Base-by-base conservation (phyloP, 495 filamentous ascomycete genomes). In the Penicillium longicatenatum region DNA sequence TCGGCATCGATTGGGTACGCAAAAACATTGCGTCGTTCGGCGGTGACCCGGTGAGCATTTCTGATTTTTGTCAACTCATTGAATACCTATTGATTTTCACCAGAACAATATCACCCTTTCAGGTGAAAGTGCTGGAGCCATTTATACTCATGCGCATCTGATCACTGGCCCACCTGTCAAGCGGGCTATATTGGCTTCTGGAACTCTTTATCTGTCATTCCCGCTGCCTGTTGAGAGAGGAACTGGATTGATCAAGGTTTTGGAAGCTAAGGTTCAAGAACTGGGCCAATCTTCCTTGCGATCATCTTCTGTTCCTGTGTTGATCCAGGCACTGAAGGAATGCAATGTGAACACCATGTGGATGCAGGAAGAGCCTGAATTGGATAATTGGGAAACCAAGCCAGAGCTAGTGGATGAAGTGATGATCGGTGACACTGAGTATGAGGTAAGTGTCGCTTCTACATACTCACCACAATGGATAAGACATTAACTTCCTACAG, bases 1-100 rank as follows among this genome's bases (percentile, higher is more conserved):
- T 88, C 66, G 85, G 79, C 4, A 77, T 88, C 17, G 79, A 86
- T 59, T 88, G 84, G 80, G 80, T 86, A 44, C 73, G 79, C 41
- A 76, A 75, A 47, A 81, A 84, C 61, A 83, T 84, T 60, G 68
- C 64, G 4, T 62, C 73, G 2, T 91, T 91, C 54, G 88, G 88
- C 46, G 88, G 88, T 31, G 83, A 90, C 63, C 79, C 81, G 1
- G 74, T 76, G 29, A 47, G 71, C 63, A 16, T 37, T 8, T 12
- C 21, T 11, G 5, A 11, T 29, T 49, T 5, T 17, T 31, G 31
- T 12, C 14, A 29, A 11, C 12, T 22, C 9, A 12, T 24, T 57
- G 43, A 43, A 8, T 2, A 0, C 20, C 14, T 46, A 29, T 42
- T 58, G n/a, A 58, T 11, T 26, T 20, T 26, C 3, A 17, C 4